Evolutionary conservation across 176 grass and related monocot species (phyloP).

Genomic region (Bonia amplexicaulis): DNA sequence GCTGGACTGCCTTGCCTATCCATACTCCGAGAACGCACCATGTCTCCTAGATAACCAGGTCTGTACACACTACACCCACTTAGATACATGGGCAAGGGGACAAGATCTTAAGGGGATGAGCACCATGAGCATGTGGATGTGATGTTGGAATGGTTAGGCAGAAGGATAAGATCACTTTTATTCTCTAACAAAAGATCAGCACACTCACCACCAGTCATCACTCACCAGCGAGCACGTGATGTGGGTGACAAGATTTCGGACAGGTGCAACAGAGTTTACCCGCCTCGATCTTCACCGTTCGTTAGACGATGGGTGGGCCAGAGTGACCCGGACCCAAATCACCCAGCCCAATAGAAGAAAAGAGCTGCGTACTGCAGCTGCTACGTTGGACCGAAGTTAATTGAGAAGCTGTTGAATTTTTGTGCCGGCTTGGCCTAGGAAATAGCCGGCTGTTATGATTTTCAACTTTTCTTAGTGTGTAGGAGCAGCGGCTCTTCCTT

Average conservation of each 20-base stretch:
- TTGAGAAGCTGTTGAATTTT: constrained; percentile 25
- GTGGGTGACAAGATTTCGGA: constrained; percentile 28
- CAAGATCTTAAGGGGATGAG: constrained; percentile 17
- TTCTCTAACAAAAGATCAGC: constrained; percentile 3
- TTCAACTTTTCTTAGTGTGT: constrained; percentile 11
- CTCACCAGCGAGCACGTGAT: not conserved
- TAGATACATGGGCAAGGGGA: constrained; percentile 14
- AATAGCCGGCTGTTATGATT: constrained; percentile 23
- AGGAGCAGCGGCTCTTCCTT: constrained; percentile 10
- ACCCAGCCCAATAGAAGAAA: not conserved
- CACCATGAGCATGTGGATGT: constrained; percentile 17
- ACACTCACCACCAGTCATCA: constrained; percentile 4
- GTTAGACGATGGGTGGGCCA: not conserved
- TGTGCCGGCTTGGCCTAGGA: not conserved
- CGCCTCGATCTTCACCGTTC: constrained; percentile 12
- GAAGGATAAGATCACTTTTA: constrained; percentile 31
- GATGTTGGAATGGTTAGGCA: constrained; percentile 25
- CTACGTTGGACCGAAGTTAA: constrained; percentile 16
- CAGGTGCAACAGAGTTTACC: not conserved
- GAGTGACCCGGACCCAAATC: not conserved
- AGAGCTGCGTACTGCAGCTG: not conserved
- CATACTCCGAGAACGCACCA: not conserved
- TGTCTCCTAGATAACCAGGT: constrained; percentile 31
- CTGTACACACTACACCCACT: not conserved
- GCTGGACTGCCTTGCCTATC: constrained; percentile 14